Base-by-base conservation (phyloP, 768 basidiomycete species). In the Termitomyces sp. region DNA sequence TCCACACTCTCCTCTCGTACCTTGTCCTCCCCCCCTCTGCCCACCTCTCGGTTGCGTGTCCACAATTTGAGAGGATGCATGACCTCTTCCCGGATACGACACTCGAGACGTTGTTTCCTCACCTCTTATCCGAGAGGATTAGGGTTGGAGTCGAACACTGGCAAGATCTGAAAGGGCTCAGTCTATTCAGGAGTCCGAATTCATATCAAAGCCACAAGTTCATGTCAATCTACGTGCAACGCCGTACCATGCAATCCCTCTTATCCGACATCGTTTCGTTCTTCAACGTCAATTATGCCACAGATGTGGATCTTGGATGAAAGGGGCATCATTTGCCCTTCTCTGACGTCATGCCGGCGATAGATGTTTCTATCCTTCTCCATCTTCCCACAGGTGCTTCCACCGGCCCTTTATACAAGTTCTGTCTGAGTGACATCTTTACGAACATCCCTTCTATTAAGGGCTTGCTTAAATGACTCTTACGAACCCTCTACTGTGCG, bases 161-260 rank as follows among this genome's bases (percentile, higher is more conserved):
- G 67, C 70, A 44, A 64, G 62, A 37, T 5, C 6, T 17, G 35
- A 37, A 67, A 80, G 78, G 41, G 78, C 63, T 79, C 78, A 82
- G 58, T 27, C 16, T 37, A 2, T 37, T 37, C 80, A 78, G 78
- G 77, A 82, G 73, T 42, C 19, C 19, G 23, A 17, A 17, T 16
- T 35, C 30, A 37, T 9, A 8, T 5, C 21, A 1, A 2, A 8
- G 1, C 8, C 7, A 23, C 32, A 25, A 23, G 32, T 35, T 34
- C 8, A 32, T 49, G 4, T 35, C 32, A 4, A 9, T 49, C 6
- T 5, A 5, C 34, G 23, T 9, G 14, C 48, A 35, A 21, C 7
- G 0, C 4, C 32, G 21, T 14, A 1, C 8, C 48, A 23, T 37
- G 35, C 8, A 17, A 9, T 14, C 48, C 3, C 14, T 49, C 16